Conservation (phyloP, 2,329 filamentous ascomycete species). For the Stemphylium beticola region DNA sequence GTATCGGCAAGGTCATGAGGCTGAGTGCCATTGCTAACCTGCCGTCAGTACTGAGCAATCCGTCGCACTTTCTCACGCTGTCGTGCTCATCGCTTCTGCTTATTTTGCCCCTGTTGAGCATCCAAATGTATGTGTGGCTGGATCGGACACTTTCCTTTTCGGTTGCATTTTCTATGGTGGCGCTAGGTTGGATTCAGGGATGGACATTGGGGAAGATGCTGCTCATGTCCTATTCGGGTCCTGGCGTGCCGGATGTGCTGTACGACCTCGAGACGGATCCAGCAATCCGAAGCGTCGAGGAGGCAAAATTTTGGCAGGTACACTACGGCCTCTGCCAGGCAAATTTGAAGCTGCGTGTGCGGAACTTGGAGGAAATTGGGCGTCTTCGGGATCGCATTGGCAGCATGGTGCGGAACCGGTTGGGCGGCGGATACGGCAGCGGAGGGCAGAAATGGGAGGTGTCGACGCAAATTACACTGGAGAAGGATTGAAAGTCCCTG, state of each 20-base stretch:
- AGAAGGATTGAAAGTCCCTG: slow-evolving; percentile 50
- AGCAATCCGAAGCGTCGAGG: slow-evolving; percentile 77
- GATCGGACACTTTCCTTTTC: slow-evolving; percentile 81
- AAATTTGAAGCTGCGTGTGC: slow-evolving; percentile 80
- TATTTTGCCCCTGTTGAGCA: slow-evolving; percentile 78
- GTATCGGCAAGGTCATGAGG: slow-evolving; percentile 90
- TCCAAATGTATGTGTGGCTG: slow-evolving; percentile 81
- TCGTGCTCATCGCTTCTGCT: slow-evolving; percentile 83
- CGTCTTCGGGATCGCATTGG: slow-evolving; percentile 78
- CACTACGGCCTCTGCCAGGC: slow-evolving; percentile 98
- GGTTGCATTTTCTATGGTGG: slow-evolving; percentile 88
- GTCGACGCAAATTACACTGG: slow-evolving; percentile 75
- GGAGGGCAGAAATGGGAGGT: slow-evolving; percentile 91
- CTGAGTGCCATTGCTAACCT: slow-evolving; percentile 82
- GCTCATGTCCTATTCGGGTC: slow-evolving; percentile 81
- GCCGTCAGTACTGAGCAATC: slow-evolving; percentile 88
- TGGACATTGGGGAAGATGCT: slow-evolving; percentile 91
- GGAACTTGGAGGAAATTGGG: slow-evolving; percentile 67
- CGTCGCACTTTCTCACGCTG: slow-evolving; percentile 91
- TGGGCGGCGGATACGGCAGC: slow-evolving; percentile 86
- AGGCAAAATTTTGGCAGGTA: slow-evolving; percentile 97
- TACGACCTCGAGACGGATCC: slow-evolving; percentile 84
- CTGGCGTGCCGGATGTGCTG: slow-evolving; percentile 73
- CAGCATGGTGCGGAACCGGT: slow-evolving; percentile 79
- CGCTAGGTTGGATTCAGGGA: slow-evolving; percentile 81